phyloP scores from a whole-genome alignment of 1,284 basidiomycete species.

The Trichosporon ovoides region DNA sequence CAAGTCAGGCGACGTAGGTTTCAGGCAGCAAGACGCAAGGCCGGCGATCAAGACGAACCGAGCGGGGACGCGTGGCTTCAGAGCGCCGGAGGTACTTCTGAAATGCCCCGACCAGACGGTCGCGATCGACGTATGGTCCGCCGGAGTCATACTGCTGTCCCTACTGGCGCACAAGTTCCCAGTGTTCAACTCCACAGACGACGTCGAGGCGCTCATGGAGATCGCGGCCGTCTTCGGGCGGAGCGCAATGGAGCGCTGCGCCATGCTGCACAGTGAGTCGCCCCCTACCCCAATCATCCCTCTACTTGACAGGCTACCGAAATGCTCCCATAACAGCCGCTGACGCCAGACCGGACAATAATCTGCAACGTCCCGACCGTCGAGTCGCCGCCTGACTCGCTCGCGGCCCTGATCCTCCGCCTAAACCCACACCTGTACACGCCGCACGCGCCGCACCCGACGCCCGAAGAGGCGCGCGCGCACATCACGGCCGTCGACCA shows the following conservation, averaged over 20 bases:
- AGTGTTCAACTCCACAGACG: constrained; percentile 89
- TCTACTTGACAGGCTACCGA: too few relatives aligned
- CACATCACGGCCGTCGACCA: constrained; percentile 58
- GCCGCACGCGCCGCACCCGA: constrained; percentile 49
- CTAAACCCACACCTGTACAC: constrained; percentile 69
- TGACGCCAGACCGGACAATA: constrained; percentile 71
- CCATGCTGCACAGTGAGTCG: constrained; percentile 83
- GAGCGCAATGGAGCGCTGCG: constrained; percentile 75
- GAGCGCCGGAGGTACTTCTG: constrained; percentile 91
- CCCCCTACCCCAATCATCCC: too few relatives aligned
- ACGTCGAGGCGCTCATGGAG: constrained; percentile 92
- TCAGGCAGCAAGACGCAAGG: constrained; percentile 49
- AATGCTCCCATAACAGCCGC: constrained; percentile 1
- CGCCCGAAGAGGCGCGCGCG: constrained; percentile 36
- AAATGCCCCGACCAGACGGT: constrained; percentile 93
- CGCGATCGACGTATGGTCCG: constrained; percentile 95
- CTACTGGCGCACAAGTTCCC: constrained; percentile 92
- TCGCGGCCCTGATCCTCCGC: constrained; percentile 66
- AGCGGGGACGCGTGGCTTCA: constrained; percentile 92
- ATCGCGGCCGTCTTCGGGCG: constrained; percentile 83
- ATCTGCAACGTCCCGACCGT: constrained; percentile 76
- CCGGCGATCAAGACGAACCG: constrained; percentile 90
- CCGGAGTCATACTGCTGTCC: constrained; percentile 85
- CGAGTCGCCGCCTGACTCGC: constrained; percentile 59
- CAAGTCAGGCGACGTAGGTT: constrained; percentile 46